These are phyloP conservation scores for Lepidium didymum DNA, from an alignment of 345 rosid species.

Conservation along the genomic window DNA sequence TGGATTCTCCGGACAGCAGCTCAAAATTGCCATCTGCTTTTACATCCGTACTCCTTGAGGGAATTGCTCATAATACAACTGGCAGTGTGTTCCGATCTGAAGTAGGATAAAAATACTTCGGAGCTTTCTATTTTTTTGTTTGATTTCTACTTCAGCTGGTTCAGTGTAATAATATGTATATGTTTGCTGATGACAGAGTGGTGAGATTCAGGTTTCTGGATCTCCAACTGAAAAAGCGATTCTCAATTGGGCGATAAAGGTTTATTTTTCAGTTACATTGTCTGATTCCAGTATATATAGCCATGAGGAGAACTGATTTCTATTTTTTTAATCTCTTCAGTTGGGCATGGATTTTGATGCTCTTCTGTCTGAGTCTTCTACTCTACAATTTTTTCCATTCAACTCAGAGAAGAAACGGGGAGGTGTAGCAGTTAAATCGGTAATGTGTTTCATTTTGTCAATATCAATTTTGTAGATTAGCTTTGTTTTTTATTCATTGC, in stretches of 20 bases:
- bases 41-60: constrained; percentile 51
- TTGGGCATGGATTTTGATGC: constrained; percentile 82
- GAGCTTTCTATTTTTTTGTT: background rate
- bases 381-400: constrained; percentile 79
- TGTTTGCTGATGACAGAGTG: constrained; percentile 44
- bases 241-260: constrained; percentile 83
- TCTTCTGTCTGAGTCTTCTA: constrained; percentile 46
- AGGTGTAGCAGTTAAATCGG: constrained; percentile 72
- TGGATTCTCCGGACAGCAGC: constrained; percentile 38
- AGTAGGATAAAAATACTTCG: constrained; percentile 32
- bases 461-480: background rate
- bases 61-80: constrained; percentile 70
- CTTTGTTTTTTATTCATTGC: background rate
- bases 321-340: constrained; percentile 34
- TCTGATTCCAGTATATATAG: background rate
- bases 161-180: background rate
- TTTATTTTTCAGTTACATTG: constrained; percentile 15
- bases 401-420: constrained; percentile 88
- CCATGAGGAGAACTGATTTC: constrained; percentile 12
- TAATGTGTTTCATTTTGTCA: constrained; percentile 22
- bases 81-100: constrained; percentile 73
- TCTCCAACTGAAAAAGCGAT: constrained; percentile 95
- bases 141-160: constrained; percentile 1
- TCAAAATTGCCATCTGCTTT: constrained; percentile 40
- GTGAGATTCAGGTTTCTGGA: constrained; percentile 72